phyloP scores from a whole-genome alignment of 371 early-diverging fungal species.

The Mortierella sp. region DNA sequence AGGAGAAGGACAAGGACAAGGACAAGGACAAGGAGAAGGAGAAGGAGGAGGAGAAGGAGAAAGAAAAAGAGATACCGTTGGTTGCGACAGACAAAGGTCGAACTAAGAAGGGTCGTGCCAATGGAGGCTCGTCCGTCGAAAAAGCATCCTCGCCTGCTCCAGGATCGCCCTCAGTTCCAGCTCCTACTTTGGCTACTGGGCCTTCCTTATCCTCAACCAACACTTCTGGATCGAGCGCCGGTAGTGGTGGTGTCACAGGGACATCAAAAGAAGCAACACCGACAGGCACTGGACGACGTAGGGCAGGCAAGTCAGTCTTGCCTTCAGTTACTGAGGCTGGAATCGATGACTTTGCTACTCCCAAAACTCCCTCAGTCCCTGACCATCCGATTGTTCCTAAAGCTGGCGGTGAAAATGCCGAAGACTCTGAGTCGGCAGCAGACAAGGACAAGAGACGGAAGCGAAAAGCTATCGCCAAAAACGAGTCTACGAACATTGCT shows the following conservation, averaged over 20 bases:
- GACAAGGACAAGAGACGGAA: conserved; percentile 29
- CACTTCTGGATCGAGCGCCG: too few relatives aligned
- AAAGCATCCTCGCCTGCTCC: too few relatives aligned
- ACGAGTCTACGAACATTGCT: conserved; percentile 11
- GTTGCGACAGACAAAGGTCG: conserved; percentile 8
- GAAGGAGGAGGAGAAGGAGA: conserved; percentile 10
- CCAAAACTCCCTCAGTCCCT: too few relatives aligned
- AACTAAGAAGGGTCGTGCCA: conserved; percentile 20
- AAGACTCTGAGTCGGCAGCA: conserved; percentile 13
- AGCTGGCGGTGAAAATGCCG: background rate
- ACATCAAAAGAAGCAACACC: conserved; percentile 2
- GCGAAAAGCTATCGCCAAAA: conserved; percentile 30
- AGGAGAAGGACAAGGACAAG: conserved; percentile 11
- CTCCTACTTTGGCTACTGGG: conserved; percentile 1
- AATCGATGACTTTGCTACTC: conserved; percentile 18
- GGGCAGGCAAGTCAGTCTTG: conserved; percentile 7
- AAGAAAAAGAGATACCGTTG: conserved; percentile 21
- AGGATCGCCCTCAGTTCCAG: conserved; percentile 7
- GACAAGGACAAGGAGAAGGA: conserved; percentile 9
- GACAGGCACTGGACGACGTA: conserved; percentile 23
- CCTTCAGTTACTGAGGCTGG: conserved; percentile 9
- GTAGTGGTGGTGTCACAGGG: background rate
- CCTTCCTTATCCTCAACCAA: background rate
- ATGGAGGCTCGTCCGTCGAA: background rate
- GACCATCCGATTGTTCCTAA: background rate